phyloP scores from a whole-genome alignment of 306 rosid genomes.

The Castanea crenata region DNA sequence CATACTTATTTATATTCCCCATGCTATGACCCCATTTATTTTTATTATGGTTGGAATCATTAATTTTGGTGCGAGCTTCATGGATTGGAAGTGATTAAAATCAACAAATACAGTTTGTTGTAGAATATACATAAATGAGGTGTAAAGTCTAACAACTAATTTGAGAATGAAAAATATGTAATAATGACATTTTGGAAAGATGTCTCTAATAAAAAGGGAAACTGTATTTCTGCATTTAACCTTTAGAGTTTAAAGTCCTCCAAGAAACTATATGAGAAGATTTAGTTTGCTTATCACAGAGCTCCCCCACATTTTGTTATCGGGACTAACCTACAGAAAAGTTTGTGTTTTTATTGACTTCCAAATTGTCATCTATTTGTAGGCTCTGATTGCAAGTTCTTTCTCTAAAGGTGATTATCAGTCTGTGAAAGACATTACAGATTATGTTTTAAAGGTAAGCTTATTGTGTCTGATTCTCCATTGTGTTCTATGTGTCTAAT shows the following conservation, averaged over 20 bases:
- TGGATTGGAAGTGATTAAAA: not conserved
- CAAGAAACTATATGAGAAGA: not conserved
- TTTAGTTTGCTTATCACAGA: not conserved
- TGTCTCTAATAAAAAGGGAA: not conserved
- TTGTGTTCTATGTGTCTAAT: slow-evolving; percentile 19
- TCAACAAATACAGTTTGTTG: not conserved
- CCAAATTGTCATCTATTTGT: slow-evolving; percentile 20
- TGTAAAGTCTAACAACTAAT: not conserved
- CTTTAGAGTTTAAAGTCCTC: not conserved
- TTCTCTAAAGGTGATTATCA: slow-evolving; percentile 75
- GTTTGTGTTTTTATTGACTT: slow-evolving; percentile 13
- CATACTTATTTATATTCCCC: slow-evolving; percentile 4
- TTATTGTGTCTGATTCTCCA: slow-evolving; percentile 7
- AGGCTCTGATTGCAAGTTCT: slow-evolving; percentile 91
- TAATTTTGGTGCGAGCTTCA: slow-evolving; percentile 1
- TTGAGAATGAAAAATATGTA: not conserved
- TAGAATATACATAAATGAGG: not conserved
- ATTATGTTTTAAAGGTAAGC: slow-evolving; percentile 56
- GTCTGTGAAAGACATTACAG: slow-evolving; percentile 66
- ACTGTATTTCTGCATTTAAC: not conserved
- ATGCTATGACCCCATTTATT: slow-evolving; percentile 11
- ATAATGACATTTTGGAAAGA: not conserved
- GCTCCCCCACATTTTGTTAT: not conserved
- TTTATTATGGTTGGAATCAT: slow-evolving; percentile 7
- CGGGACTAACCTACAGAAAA: not conserved